Evolutionary conservation across 1,139 yeast genomes (phyloP).

Genomic region (Saccharomycopsis crataegensis): DNA sequence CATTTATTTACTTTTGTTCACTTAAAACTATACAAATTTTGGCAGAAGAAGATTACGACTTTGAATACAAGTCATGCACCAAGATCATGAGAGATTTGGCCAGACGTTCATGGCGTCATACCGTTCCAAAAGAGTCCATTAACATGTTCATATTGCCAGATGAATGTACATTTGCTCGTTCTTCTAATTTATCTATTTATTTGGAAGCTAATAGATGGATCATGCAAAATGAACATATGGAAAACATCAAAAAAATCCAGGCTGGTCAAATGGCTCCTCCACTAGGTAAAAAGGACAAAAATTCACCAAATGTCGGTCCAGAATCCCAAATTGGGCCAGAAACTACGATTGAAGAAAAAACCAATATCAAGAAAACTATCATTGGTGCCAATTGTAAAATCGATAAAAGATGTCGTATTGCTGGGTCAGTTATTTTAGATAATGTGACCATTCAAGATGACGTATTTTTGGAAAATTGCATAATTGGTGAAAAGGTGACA

Average conservation of each 20-base stretch:
- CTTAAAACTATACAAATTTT: constrained; percentile 42
- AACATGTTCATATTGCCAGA: constrained; percentile 60
- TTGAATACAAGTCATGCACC: constrained; percentile 43
- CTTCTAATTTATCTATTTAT: constrained; percentile 71
- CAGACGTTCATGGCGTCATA: constrained; percentile 86
- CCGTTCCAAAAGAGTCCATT: constrained; percentile 48
- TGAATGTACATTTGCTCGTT: constrained; percentile 62
- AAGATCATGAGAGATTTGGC: constrained; percentile 81
- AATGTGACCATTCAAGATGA: constrained; percentile 74
- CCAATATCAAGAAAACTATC: constrained; percentile 79
- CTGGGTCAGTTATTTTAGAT: constrained; percentile 76
- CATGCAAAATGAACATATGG: constrained; percentile 38
- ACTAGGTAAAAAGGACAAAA: constrained; percentile 36
- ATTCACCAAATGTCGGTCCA: constrained; percentile 76
- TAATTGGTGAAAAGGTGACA: constrained; percentile 62
- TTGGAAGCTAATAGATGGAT: constrained; percentile 86
- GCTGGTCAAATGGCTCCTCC: constrained; percentile 11
- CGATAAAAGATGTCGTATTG: constrained; percentile 81
- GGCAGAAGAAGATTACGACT: constrained; percentile 26
- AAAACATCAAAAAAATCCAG: constrained; percentile 25
- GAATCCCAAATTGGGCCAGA: constrained; percentile 70
- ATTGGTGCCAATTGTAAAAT: constrained; percentile 70
- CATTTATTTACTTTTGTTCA: constrained; percentile 77
- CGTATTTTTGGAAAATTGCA: constrained; percentile 73
- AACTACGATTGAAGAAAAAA: constrained; percentile 61